A percentile compares a stretch with the other conserved stretches of the same genome.
phyloP scores from a whole-genome alignment of 495 filamentous ascomycete species.

The Lophiotrema nucula region DNA sequence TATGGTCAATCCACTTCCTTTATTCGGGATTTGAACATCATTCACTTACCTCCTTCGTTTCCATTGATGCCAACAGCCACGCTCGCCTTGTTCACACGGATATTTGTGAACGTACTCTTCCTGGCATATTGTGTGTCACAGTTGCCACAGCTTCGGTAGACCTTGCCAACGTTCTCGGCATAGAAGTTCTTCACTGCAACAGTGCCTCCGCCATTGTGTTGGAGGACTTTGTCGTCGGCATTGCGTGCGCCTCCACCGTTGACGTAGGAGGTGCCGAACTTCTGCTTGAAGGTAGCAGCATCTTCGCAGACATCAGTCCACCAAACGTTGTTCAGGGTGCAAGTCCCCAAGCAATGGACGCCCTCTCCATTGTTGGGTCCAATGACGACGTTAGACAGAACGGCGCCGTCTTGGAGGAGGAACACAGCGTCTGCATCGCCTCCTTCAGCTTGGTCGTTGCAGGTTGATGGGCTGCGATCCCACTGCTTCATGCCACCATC shows the following conservation, averaged over 20 bases:
- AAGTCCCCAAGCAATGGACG: conserved; percentile 48
- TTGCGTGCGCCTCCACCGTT: conserved; percentile 58
- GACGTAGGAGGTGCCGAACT: conserved; percentile 44
- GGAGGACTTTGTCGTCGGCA: conserved; percentile 63
- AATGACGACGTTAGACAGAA: conserved; percentile 49
- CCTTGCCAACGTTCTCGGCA: conserved; percentile 27
- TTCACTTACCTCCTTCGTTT: conserved; percentile 27
- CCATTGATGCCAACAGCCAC: conserved; percentile 30
- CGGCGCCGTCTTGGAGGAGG: conserved; percentile 43
- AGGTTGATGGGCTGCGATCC: conserved; percentile 32
- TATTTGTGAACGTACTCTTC: conserved; percentile 14
- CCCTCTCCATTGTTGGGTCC: conserved; percentile 49
- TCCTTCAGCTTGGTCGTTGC: conserved; percentile 42
- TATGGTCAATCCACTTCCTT: neutral
- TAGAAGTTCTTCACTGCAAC: conserved; percentile 40
- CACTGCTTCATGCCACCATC: conserved; percentile 33
- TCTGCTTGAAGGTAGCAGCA: conserved; percentile 46
- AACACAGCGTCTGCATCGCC: conserved; percentile 45
- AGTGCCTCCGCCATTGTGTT: conserved; percentile 62
- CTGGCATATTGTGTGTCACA: conserved; percentile 29
- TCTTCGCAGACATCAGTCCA: conserved; percentile 44
- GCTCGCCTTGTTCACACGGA: conserved; percentile 13
- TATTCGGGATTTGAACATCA: neutral
- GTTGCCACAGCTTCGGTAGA: conserved; percentile 33
- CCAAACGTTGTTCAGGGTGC: conserved; percentile 50